Evolutionary conservation across 495 filamentous ascomycete genomes (phyloP).

Genomic region (Glonium stellatum): DNA sequence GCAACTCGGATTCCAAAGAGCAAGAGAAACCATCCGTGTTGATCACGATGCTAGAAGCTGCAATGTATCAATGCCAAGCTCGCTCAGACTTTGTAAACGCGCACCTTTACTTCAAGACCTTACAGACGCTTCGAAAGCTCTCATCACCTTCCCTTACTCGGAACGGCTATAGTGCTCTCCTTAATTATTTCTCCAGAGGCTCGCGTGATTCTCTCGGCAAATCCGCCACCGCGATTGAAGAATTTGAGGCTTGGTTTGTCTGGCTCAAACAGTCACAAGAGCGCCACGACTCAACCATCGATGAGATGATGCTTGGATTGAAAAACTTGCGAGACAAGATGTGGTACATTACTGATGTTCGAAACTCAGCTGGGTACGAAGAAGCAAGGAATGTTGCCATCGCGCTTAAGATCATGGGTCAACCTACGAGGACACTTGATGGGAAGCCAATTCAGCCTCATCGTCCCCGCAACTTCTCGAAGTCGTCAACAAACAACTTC

Average conservation of each 20-base stretch:
- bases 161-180: slow-evolving; percentile 59
- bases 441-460: slow-evolving; percentile 43
- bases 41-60: slow-evolving; percentile 62
- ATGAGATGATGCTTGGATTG: slow-evolving; percentile 59
- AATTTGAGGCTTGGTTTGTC: slow-evolving; percentile 68
- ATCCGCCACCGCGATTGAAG: slow-evolving; percentile 59
- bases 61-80: slow-evolving; percentile 57
- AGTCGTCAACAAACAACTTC: slow-evolving; percentile 57
- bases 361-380: slow-evolving; percentile 83
- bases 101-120: slow-evolving; percentile 61
- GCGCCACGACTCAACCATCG: slow-evolving; percentile 56
- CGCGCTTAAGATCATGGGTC: slow-evolving; percentile 88
- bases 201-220: slow-evolving; percentile 61
- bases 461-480: slow-evolving; percentile 40
- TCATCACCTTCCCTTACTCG: slow-evolving; percentile 54
- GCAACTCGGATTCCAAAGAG: slow-evolving; percentile 24
- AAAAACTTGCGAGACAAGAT: slow-evolving; percentile 82
- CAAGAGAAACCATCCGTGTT: slow-evolving; percentile 45
- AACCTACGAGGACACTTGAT: slow-evolving; percentile 42
- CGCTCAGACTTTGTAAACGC: slow-evolving; percentile 64
- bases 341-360: slow-evolving; percentile 98
- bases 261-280: slow-evolving; percentile 70
- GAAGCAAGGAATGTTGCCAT: slow-evolving; percentile 79
- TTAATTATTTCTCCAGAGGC: slow-evolving; percentile 62
- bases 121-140: slow-evolving; percentile 57